Base-by-base conservation (phyloP, 2,329 filamentous ascomycete species). In the Aureobasidium leucospermi region DNA sequence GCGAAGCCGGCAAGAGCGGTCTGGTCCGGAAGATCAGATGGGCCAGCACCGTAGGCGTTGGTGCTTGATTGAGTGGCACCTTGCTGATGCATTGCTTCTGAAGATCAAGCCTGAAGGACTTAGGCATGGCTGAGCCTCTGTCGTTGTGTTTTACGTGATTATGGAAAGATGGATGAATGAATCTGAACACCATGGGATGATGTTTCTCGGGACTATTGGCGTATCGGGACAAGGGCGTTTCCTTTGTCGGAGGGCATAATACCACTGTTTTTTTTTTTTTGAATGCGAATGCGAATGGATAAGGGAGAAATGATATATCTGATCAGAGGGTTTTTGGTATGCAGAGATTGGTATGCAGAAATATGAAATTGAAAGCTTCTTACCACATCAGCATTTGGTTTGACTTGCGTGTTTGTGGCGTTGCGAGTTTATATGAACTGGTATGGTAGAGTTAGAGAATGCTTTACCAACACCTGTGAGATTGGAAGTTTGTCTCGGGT, bases 21-120 rank as follows among this genome's bases (percentile, higher is more conserved):
- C 61, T 72, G 47, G 70, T 73, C 55, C 69, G 67, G 59, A 66
- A 69, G 61, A 66, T 68, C 11, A 65, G 67, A 58, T 69, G 67
- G 55, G 67, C 32, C 32, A 45, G 45, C 31, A 48, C 53, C 16
- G 59, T 61, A 10, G 53, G 59, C 8, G 59, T 61, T 36, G 59
- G 51, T 39, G 59, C 59, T 29, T 61, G 53, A 61, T n/a, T 42
- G 19, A 52, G 34, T n/a, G 11, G 15, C 6, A 46, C 10, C 15
- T 16, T n/a, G 34, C 29, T 4, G 23, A 41, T 16, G 13, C 29
- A 15, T 15, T 52, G 36, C 19, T 39, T 16, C 13, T 31, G 47
- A 49, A 15, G 32, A 49, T 23, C 23, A 23, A 23, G 23, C 23
- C 23, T 23, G 23, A 23, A 23, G 23, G 23, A 4, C 23, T 23